A percentile compares a stretch with the other conserved stretches of the same genome.
phyloP scores from a whole-genome alignment of 495 filamentous ascomycete genomes.

The Penicillium cosmopolitanum region DNA sequence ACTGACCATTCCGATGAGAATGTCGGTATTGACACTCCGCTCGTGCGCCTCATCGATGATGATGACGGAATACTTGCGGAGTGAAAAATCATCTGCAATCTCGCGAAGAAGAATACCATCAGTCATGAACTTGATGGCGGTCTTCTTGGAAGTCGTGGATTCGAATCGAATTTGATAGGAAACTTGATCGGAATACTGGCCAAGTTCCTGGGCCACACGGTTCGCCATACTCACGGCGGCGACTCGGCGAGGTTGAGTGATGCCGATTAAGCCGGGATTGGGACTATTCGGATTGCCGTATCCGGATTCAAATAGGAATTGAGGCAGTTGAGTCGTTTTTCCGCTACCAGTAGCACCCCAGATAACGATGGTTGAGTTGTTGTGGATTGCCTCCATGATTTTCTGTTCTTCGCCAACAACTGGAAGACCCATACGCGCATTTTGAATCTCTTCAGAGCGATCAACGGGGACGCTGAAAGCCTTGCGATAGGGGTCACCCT shows the following conservation, averaged over 20 bases:
- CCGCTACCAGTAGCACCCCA: constrained; percentile 95
- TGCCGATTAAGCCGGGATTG: constrained; percentile 89
- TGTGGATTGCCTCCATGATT: constrained; percentile 97
- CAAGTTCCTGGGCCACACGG: constrained; percentile 84
- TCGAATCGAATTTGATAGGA: constrained; percentile 97
- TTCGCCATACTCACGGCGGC: constrained; percentile 95
- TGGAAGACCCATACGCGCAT: constrained; percentile 76
- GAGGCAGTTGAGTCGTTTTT: constrained; percentile 96
- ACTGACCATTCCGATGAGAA: constrained; percentile 94
- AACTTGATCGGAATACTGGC: constrained; percentile 67
- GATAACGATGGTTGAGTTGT: constrained; percentile 85
- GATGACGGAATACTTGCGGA: constrained; percentile 92
- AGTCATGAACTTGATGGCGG: constrained; percentile 98
- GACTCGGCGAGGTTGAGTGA: constrained; percentile 92
- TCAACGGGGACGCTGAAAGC: constrained; percentile 75
- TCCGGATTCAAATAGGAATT: constrained; percentile 93
- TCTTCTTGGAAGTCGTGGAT: constrained; percentile 76
- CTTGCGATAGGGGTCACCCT: constrained; percentile 64
- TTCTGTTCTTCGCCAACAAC: constrained; percentile 95
- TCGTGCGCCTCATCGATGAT: constrained; percentile 98
- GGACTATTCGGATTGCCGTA: constrained; percentile 78
- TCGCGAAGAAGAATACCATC: constrained; percentile 95
- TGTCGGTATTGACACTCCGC: constrained; percentile 95
- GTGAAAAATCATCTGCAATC: constrained; percentile 83
- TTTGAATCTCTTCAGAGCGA: constrained; percentile 73